phyloP scores from a whole-genome alignment of 768 basidiomycete genomes.

The Mycena galopus region DNA sequence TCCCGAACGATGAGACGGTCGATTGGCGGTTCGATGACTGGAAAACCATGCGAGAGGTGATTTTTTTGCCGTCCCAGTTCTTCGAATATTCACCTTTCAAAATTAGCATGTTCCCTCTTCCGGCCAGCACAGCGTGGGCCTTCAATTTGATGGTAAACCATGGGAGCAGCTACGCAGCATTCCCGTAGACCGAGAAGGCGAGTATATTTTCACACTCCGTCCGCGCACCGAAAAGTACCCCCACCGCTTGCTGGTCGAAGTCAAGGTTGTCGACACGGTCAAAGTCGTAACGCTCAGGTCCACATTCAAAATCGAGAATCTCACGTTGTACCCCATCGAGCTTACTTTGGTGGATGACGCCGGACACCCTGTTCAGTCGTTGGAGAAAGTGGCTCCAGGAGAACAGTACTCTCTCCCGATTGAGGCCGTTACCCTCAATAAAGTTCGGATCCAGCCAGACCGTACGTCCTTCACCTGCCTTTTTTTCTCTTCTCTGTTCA shows the following conservation, averaged over 20 bases:
- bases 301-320: conserved; percentile 91
- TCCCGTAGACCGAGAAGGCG: conserved; percentile 94
- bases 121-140: conserved; percentile 86
- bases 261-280: conserved; percentile 91
- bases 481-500: conserved; percentile 21
- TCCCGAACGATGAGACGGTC: conserved; percentile 80
- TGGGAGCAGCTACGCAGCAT: conserved; percentile 93
- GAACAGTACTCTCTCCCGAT: conserved; percentile 92
- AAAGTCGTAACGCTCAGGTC: conserved; percentile 96
- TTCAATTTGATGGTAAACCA: conserved; percentile 86
- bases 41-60: conserved; percentile 92
- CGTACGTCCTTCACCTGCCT: conserved; percentile 64
- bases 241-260: conserved; percentile 88
- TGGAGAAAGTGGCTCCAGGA: conserved; percentile 93
- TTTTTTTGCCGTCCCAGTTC: neutral
- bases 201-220: conserved; percentile 88
- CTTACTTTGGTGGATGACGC: conserved; percentile 88
- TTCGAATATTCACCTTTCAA: conserved; percentile 12
- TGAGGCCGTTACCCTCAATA: conserved; percentile 85
- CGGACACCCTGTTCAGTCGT: conserved; percentile 83
- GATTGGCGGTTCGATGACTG: conserved; percentile 99
- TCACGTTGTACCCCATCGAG: conserved; percentile 92
- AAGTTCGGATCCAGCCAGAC: conserved; percentile 91
- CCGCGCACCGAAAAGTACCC: conserved; percentile 81
- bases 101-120: conserved; percentile 71